Conservation (phyloP, 768 basidiomycete species). For the Tephrocybe sp. region DNA sequence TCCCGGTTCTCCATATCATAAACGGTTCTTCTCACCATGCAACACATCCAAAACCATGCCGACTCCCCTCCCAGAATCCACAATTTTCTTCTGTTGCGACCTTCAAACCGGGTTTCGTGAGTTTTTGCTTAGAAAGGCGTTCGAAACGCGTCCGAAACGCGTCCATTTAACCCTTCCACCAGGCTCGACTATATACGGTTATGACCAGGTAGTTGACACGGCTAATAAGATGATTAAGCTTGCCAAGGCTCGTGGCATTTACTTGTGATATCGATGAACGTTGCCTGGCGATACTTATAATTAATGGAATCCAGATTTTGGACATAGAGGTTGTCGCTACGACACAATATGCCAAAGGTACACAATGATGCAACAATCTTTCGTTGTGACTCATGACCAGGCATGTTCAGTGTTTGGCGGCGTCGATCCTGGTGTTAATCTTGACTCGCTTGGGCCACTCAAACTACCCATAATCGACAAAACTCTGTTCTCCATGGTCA, state of each 20-base stretch:
- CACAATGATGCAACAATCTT: not conserved
- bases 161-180: not conserved
- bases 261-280: not conserved
- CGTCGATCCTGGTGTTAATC: slow-evolving; percentile 59
- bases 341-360: slow-evolving; percentile 82
- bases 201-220: slow-evolving; percentile 65
- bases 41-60: slow-evolving; percentile 18
- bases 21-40: slow-evolving; percentile 6
- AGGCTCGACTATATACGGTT: slow-evolving; percentile 59
- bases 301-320: slow-evolving; percentile 40
- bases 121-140: slow-evolving; percentile 16
- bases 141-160: slow-evolving; percentile 4
- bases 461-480: slow-evolving; percentile 66
- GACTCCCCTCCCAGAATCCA: slow-evolving; percentile 30
- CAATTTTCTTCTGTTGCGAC: slow-evolving; percentile 82
- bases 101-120: slow-evolving; percentile 74
- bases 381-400: not conserved
- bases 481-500: slow-evolving; percentile 83
- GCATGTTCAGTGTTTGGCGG: slow-evolving; percentile 56
- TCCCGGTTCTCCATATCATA: slow-evolving; percentile 1
- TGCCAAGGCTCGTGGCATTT: slow-evolving; percentile 49
- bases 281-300: not conserved
- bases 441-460: slow-evolving; percentile 49
- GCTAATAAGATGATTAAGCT: slow-evolving; percentile 75
- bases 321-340: slow-evolving; percentile 75